phyloP scores from a whole-genome alignment of 495 filamentous ascomycete species.

The Xylaria sp. region DNA sequence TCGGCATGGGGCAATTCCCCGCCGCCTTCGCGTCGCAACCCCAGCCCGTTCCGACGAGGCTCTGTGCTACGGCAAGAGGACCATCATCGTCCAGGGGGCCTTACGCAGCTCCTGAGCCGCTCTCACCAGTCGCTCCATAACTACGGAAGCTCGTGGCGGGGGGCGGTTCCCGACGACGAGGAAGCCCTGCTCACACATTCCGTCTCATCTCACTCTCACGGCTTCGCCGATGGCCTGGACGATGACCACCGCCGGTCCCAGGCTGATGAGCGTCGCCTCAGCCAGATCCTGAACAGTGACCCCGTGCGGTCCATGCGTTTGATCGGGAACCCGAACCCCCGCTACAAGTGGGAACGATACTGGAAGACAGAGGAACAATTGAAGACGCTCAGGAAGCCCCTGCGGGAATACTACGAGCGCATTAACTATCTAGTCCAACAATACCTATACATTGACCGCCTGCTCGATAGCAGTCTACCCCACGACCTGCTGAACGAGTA shows the following conservation, averaged over 20 bases:
- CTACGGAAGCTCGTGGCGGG: constrained; percentile 40
- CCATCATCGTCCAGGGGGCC: constrained; percentile 37
- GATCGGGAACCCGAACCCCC: constrained; percentile 77
- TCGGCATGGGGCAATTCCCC: constrained; percentile 30
- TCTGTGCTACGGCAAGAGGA: constrained; percentile 50
- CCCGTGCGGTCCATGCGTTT: constrained; percentile 79
- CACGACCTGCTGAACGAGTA: constrained; percentile 90
- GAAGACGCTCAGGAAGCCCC: constrained; percentile 66
- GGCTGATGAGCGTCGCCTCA: constrained; percentile 57
- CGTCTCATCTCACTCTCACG: constrained; percentile 28
- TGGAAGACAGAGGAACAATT: constrained; percentile 74
- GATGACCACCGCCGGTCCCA: constrained; percentile 45
- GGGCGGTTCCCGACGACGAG: constrained; percentile 34
- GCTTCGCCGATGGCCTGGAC: constrained; percentile 33
- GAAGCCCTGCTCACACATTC: constrained; percentile 32
- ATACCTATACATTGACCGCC: constrained; percentile 89
- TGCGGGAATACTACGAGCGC: constrained; percentile 83
- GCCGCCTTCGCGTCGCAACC: constrained; percentile 25
- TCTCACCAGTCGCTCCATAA: constrained; percentile 38
- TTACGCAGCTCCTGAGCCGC: constrained; percentile 39
- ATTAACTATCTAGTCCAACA: constrained; percentile 84
- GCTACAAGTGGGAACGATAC: constrained; percentile 78
- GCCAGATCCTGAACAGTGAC: constrained; percentile 65
- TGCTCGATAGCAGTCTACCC: constrained; percentile 87
- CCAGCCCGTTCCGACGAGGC: constrained; percentile 34